A percentile compares a stretch with the other conserved stretches of the same genome.
phyloP scores from a whole-genome alignment of 495 filamentous ascomycete genomes.

The Talaromyces trachyspermus region DNA sequence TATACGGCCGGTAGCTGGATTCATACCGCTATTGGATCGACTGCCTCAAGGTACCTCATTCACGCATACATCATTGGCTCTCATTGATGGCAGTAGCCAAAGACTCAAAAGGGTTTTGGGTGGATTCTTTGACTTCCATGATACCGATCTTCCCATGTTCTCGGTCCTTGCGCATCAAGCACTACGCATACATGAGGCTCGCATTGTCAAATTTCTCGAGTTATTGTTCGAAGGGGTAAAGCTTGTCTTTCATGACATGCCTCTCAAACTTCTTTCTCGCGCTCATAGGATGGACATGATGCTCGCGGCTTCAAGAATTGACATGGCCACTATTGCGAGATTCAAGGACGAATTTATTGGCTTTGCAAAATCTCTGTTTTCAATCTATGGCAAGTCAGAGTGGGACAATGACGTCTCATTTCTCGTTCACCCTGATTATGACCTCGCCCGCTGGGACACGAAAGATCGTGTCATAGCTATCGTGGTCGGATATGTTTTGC shows the following conservation, averaged over 20 bases:
- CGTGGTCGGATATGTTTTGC: constrained; percentile 72
- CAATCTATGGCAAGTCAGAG: background rate
- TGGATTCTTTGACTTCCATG: constrained; percentile 37
- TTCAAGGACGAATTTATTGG: background rate
- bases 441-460: constrained; percentile 67
- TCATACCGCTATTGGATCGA: constrained; percentile 36
- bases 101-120: constrained; percentile 37
- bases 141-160: constrained; percentile 54
- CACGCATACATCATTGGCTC: constrained; percentile 37
- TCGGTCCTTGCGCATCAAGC: constrained; percentile 56
- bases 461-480: constrained; percentile 75
- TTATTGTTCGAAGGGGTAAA: constrained; percentile 17
- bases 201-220: constrained; percentile 19
- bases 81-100: constrained; percentile 39
- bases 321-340: background rate
- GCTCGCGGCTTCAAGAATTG: background rate
- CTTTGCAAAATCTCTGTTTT: background rate
- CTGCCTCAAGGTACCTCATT: constrained; percentile 30
- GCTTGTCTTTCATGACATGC: constrained; percentile 34
- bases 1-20: constrained; percentile 33
- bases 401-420: background rate
- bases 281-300: background rate
- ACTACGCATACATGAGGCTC: constrained; percentile 41
- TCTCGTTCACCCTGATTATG: constrained; percentile 40
- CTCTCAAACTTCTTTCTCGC: constrained; percentile 23